phyloP scores from a whole-genome alignment of 768 basidiomycete genomes.

The Termitomyces sp. region DNA sequence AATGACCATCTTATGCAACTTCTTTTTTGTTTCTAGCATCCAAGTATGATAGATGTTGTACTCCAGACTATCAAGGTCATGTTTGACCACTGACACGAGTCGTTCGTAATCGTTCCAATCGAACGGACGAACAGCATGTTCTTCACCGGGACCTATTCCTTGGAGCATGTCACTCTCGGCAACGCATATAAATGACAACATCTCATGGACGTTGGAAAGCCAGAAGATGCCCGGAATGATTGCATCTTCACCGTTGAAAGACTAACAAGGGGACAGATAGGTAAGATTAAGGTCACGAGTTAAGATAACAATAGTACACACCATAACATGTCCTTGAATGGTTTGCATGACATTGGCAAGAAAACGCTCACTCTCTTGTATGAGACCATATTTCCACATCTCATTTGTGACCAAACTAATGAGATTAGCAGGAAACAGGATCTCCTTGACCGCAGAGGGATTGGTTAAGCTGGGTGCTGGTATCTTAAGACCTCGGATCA shows the following conservation, averaged over 20 bases:
- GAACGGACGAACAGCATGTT: conserved; percentile 85
- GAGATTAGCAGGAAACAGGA: conserved; percentile 97
- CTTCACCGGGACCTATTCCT: conserved; percentile 95
- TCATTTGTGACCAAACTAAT: conserved; percentile 98
- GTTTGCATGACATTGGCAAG: conserved; percentile 98
- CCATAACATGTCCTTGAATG: conserved; percentile 97
- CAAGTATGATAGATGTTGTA: conserved; percentile 99
- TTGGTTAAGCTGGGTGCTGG: conserved; percentile 86
- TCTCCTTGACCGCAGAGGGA: conserved; percentile 93
- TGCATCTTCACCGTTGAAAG: conserved; percentile 89
- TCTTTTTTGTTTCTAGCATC: conserved; percentile 98
- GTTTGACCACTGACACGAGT: conserved; percentile 95
- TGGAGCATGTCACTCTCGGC: conserved; percentile 99
- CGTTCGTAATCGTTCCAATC: conserved; percentile 98
- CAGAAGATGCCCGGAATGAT: conserved; percentile 97
- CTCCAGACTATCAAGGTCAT: conserved; percentile 96
- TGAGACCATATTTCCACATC: conserved; percentile 99
- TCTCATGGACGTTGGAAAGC: conserved; percentile 99
- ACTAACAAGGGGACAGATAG: conserved; percentile 36
- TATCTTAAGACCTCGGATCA: conserved; percentile 90
- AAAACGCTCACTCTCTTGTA: conserved; percentile 95
- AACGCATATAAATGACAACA: conserved; percentile 97
- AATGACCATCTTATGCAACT: conserved; percentile 94
- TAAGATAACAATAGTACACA: conserved; percentile 32
- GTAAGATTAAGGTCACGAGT: conserved; percentile 1